A percentile compares a stretch with the other conserved stretches of the same genome.
Conservation (phyloP, 106 monocot species). For the Amphibolis antarctica region DNA sequence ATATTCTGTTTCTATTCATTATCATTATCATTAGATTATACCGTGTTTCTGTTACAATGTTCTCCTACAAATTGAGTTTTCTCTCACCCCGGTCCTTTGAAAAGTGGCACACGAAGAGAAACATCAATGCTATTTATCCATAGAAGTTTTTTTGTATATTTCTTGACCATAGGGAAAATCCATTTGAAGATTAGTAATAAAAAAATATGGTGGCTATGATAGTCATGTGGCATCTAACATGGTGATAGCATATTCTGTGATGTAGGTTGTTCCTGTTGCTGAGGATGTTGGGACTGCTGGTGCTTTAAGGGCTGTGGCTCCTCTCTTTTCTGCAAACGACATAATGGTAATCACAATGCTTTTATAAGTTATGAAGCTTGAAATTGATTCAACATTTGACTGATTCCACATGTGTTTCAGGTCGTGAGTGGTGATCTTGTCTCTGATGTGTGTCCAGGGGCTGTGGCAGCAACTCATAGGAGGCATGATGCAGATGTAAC, state of each 20-base stretch:
- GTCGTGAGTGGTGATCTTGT: conserved; percentile 89
- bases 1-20: no score
- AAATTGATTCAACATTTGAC: no score
- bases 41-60: no score
- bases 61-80: no score
- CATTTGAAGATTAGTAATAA: no score
- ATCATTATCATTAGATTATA: no score
- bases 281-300: conserved; percentile 88
- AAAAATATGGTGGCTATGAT: neutral
- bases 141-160: no score
- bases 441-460: conserved; percentile 86
- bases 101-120: no score
- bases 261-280: conserved; percentile 71
- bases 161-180: no score
- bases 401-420: conserved; percentile 16
- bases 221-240: neutral
- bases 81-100: no score
- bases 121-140: no score
- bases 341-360: conserved; percentile 46
- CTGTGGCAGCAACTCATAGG: conserved; percentile 91
- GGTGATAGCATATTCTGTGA: neutral
- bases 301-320: conserved; percentile 61
- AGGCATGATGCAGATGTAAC: conserved; percentile 86
- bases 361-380: neutral
- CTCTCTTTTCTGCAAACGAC: conserved; percentile 65